A percentile compares a stretch with the other conserved stretches of the same genome.
phyloP scores from a whole-genome alignment of 805 yeast genomes.

The Schwanniomyces polymorphus region DNA sequence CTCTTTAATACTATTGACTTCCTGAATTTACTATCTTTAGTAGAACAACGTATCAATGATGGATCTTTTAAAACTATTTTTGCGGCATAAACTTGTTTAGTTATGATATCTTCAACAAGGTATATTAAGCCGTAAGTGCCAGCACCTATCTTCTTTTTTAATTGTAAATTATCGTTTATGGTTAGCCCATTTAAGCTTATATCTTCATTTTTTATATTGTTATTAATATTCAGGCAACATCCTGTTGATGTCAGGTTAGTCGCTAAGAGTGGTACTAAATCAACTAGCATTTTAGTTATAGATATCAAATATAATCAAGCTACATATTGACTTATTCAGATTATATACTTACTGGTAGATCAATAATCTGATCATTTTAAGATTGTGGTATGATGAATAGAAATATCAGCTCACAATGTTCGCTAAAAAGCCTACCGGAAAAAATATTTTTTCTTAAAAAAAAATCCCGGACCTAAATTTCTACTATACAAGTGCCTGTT shows the following conservation, averaged over 20 bases:
- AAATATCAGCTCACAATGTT: not conserved
- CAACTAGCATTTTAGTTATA: conserved; percentile 7
- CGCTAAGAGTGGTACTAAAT: conserved; percentile 12
- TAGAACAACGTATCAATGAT: conserved; percentile 22
- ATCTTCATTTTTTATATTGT: not conserved
- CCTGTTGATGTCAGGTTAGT: not conserved
- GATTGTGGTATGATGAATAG: not conserved
- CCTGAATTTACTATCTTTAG: conserved; percentile 29
- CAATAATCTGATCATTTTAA: not conserved
- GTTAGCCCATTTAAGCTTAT: conserved; percentile 17
- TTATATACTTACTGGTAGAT: not conserved
- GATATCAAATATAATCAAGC: too few relatives aligned
- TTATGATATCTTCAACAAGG: conserved; percentile 55
- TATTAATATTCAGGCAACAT: conserved; percentile 4
- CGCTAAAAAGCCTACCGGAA: not conserved
- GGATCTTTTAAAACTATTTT: conserved; percentile 63
- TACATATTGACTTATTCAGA: too few relatives aligned
- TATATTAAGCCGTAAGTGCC: conserved; percentile 88
- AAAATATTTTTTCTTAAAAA: not conserved
- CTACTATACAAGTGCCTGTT: conserved; percentile 44
- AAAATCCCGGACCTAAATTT: conserved; percentile 2
- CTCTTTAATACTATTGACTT: conserved; percentile 28
- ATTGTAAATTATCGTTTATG: conserved; percentile 33
- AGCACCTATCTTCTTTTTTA: conserved; percentile 63
- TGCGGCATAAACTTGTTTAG: conserved; percentile 61